Evolutionary conservation across 2,329 filamentous ascomycete species (phyloP).

Genomic region (Sclerotinia nivalis): DNA sequence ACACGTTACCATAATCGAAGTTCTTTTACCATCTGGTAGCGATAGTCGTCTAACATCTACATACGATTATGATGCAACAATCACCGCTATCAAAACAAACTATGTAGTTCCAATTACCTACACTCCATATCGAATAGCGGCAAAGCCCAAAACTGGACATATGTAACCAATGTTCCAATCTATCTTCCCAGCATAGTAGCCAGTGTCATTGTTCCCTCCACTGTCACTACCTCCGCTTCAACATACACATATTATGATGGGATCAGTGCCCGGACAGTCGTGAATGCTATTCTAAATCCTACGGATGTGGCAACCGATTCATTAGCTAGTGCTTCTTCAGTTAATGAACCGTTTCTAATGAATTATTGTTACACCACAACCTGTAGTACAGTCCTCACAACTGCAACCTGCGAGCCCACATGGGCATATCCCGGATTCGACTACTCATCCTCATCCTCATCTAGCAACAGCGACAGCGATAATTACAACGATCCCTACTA

Average conservation of each 20-base stretch:
- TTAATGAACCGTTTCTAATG: neutral
- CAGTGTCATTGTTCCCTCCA: neutral
- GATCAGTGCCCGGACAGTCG: neutral
- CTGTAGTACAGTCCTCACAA: neutral
- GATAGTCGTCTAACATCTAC: neutral
- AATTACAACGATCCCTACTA: too few relatives aligned
- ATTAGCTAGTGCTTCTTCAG: neutral
- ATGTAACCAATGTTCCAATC: slow-evolving; percentile 2
- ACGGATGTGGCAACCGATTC: neutral
- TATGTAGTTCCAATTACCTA: slow-evolving; percentile 1
- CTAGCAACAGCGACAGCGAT: neutral
- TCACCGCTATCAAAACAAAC: neutral
- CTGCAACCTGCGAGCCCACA: neutral
- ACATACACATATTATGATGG: neutral
- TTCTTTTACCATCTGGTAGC: neutral
- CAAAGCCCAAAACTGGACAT: neutral
- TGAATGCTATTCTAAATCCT: neutral
- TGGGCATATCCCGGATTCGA: neutral
- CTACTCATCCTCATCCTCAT: neutral
- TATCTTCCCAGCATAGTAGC: neutral
- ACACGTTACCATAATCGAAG: neutral
- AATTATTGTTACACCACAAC: slow-evolving; percentile 1
- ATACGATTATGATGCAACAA: neutral
- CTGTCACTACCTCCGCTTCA: neutral
- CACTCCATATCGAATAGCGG: neutral